Percentiles rank a stretch among this genome's conserved stretches.
These are phyloP conservation scores for Coelastrella sp. DNA, from an alignment of 139 green algal species.

Conservation along the genomic window DNA sequence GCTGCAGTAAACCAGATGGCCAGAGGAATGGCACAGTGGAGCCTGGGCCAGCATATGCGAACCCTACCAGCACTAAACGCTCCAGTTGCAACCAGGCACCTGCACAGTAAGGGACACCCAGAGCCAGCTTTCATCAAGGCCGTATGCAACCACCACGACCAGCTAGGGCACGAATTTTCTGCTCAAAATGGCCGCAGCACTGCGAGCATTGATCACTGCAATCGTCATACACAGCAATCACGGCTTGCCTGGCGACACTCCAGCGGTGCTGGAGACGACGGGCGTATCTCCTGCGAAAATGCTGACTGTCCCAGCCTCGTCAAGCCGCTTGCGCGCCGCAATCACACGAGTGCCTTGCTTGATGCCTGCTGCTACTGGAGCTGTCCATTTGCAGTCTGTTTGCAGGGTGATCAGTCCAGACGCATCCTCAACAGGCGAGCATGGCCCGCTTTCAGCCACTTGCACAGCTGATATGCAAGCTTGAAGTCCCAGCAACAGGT, in stretches of 20 bases:
- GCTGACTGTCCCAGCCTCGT: neutral
- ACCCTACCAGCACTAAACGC: constrained; percentile 28
- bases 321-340: neutral
- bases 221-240: too few species aligned
- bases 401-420: neutral
- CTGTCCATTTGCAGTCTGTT: neutral
- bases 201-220: too few species aligned
- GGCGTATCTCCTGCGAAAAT: neutral
- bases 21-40: constrained; percentile 7
- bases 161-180: too few species aligned
- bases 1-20: constrained; percentile 8
- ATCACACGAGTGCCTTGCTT: neutral
- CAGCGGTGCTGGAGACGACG: neutral
- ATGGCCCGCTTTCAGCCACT: neutral
- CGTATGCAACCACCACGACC: too few species aligned
- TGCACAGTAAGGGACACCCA: neutral
- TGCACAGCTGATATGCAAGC: neutral
- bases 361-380: neutral
- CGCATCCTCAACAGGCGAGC: neutral
- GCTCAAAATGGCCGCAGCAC: too few species aligned
- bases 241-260: neutral
- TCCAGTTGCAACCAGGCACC: neutral
- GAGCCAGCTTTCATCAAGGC: neutral
- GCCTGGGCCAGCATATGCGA: neutral
- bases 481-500: neutral